A percentile compares a stretch with the other conserved stretches of the same genome.
phyloP scores from a whole-genome alignment of 208 protist genomes.

The Leishmania tropica region DNA sequence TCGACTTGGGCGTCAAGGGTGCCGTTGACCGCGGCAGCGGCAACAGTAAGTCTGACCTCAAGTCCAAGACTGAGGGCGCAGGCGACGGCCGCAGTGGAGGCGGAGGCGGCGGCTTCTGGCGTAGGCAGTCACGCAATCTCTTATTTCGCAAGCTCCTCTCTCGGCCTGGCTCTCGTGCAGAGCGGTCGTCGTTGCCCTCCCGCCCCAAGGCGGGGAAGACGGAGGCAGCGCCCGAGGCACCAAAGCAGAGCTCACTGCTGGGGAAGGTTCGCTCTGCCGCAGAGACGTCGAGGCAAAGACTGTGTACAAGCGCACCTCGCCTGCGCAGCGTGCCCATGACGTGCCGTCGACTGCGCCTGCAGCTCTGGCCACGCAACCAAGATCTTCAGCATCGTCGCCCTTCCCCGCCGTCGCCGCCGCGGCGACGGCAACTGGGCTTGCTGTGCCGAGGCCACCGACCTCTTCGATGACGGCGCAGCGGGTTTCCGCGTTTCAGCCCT shows the following conservation, averaged over 20 bases:
- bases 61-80: background rate
- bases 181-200: background rate
- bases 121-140: background rate
- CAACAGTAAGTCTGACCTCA: background rate
- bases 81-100: background rate
- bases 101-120: background rate
- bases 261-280: background rate
- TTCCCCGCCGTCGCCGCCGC: background rate
- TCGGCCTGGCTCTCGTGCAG: background rate
- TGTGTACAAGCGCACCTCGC: background rate
- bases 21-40: background rate
- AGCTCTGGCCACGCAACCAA: background rate
- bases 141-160: slow-evolving; percentile 3
- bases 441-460: background rate
- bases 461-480: background rate
- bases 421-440: background rate
- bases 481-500: background rate
- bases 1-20: background rate
- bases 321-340: background rate
- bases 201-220: background rate
- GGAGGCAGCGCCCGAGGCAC: background rate
- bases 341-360: background rate
- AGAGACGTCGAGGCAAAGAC: background rate
- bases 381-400: background rate
- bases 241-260: background rate